Conservation (phyloP, 2,329 filamentous ascomycete genomes). For the Cladosporium sp. region DNA sequence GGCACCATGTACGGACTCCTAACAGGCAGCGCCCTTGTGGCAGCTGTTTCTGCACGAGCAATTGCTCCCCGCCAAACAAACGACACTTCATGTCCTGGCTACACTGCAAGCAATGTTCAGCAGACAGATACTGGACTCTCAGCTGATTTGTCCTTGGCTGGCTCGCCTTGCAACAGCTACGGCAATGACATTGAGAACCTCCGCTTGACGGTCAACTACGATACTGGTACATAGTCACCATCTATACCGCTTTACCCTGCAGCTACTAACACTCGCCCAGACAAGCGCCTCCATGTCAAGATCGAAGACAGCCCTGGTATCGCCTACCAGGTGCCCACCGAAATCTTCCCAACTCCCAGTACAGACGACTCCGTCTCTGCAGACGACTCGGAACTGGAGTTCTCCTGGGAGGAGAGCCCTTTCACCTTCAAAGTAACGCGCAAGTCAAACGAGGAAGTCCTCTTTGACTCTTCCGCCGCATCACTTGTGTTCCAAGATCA, state of each 20-base stretch:
- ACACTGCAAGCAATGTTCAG: constrained; percentile 16
- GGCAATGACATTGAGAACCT: constrained; percentile 18
- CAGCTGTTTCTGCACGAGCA: constrained; percentile 10
- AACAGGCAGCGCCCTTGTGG: constrained; percentile 10
- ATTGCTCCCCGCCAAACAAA: constrained; percentile 8
- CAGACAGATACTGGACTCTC: constrained; percentile 14
- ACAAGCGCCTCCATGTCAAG: constrained; percentile 17
- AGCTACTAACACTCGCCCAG: constrained; percentile 9
- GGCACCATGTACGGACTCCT: constrained; percentile 6
- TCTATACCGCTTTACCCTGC: not conserved
- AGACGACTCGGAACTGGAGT: constrained; percentile 44
- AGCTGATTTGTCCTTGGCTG: constrained; percentile 17
- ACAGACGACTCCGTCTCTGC: constrained; percentile 26
- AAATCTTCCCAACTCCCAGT: constrained; percentile 9
- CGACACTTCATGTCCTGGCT: constrained; percentile 16
- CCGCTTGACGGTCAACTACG: constrained; percentile 55
- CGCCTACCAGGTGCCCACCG: constrained; percentile 14
- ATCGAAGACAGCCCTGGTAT: constrained; percentile 11
- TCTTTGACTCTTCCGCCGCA: constrained; percentile 66
- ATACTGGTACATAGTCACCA: constrained; percentile 45
- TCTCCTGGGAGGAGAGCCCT: constrained; percentile 42
- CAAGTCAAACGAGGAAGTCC: constrained; percentile 29
- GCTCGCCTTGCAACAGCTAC: constrained; percentile 18
- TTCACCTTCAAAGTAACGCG: constrained; percentile 19
- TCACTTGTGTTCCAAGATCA: constrained; percentile 71